Percentiles rank a stretch among this genome's conserved stretches.
phyloP scores from a whole-genome alignment of 495 filamentous ascomycete genomes.

The Daldinia childiae region DNA sequence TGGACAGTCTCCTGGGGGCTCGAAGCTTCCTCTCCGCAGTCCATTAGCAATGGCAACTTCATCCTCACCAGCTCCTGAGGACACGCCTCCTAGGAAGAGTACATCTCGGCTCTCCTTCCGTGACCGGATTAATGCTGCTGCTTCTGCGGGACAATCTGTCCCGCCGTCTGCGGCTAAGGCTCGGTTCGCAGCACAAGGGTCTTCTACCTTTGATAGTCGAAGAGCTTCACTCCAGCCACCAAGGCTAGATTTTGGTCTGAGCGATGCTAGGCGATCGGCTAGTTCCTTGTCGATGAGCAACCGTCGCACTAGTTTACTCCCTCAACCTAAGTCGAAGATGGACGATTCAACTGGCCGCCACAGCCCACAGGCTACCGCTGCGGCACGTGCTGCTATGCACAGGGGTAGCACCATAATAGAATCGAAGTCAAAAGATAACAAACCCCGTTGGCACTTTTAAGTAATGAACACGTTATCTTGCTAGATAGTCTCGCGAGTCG shows the following conservation, averaged over 20 bases:
- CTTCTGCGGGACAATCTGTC: slow-evolving; percentile 51
- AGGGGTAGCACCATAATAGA: slow-evolving; percentile 37
- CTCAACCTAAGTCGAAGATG: slow-evolving; percentile 52
- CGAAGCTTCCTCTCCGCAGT: slow-evolving; percentile 59
- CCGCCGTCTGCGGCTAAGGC: slow-evolving; percentile 50
- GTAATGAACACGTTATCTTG: not conserved
- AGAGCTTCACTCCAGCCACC: slow-evolving; percentile 60
- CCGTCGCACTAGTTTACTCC: slow-evolving; percentile 61
- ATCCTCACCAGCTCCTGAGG: slow-evolving; percentile 53
- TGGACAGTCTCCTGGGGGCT: slow-evolving; percentile 50
- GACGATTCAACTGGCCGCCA: slow-evolving; percentile 47
- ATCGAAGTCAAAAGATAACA: slow-evolving; percentile 36
- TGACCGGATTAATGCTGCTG: slow-evolving; percentile 52
- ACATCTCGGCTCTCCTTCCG: slow-evolving; percentile 58
- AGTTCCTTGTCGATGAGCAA: slow-evolving; percentile 58
- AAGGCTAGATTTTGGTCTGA: slow-evolving; percentile 36
- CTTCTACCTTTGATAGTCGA: slow-evolving; percentile 50
- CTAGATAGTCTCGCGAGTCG: slow-evolving; percentile 1
- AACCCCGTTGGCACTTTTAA: slow-evolving; percentile 41
- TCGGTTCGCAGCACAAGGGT: slow-evolving; percentile 44
- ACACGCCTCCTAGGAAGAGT: slow-evolving; percentile 49
- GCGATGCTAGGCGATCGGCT: slow-evolving; percentile 50
- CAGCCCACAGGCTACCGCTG: slow-evolving; percentile 53
- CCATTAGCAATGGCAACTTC: slow-evolving; percentile 54
- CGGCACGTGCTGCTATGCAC: slow-evolving; percentile 52